These are phyloP conservation scores for Rosa rugosa DNA, from an alignment of 306 rosid genomes.

Conservation along the genomic window DNA sequence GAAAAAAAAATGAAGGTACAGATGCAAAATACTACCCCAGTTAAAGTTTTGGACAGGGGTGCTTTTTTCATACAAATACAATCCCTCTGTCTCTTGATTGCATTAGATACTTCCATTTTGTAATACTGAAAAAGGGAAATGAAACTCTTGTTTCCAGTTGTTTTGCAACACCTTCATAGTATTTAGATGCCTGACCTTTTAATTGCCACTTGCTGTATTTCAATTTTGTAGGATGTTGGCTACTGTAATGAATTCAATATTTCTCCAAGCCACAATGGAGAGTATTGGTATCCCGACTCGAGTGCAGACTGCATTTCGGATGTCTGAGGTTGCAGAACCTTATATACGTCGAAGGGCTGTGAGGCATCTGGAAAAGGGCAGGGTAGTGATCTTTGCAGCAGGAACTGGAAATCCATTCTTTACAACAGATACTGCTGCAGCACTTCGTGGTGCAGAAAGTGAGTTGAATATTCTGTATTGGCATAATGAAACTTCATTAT, in stretches of 20 bases:
- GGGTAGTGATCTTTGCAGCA: conserved; percentile 98
- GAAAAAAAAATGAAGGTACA: neutral
- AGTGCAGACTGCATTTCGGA: conserved; percentile 97
- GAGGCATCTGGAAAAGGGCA: conserved; percentile 93
- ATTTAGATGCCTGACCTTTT: conserved; percentile 5
- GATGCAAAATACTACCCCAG: neutral
- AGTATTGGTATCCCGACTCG: conserved; percentile 96
- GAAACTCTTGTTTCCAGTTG: neutral
- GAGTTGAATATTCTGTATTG: conserved; percentile 26
- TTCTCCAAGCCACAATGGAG: conserved; percentile 99
- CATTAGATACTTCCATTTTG: neutral
- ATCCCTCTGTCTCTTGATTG: neutral
- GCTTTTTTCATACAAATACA: neutral
- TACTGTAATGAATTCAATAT: conserved; percentile 95
- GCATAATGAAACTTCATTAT: neutral
- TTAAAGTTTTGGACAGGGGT: neutral
- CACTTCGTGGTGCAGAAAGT: conserved; percentile 98
- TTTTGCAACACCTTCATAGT: neutral
- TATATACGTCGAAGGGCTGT: conserved; percentile 96
- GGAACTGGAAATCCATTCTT: conserved; percentile 98
- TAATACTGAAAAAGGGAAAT: neutral
- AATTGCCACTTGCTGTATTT: conserved; percentile 10
- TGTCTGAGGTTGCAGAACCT: conserved; percentile 99
- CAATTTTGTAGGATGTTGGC: conserved; percentile 81
- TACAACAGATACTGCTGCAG: conserved; percentile 97